Percentiles rank a stretch among this genome's conserved stretches.
phyloP scores from a whole-genome alignment of 306 rosid genomes.

The Trifolium repens region DNA sequence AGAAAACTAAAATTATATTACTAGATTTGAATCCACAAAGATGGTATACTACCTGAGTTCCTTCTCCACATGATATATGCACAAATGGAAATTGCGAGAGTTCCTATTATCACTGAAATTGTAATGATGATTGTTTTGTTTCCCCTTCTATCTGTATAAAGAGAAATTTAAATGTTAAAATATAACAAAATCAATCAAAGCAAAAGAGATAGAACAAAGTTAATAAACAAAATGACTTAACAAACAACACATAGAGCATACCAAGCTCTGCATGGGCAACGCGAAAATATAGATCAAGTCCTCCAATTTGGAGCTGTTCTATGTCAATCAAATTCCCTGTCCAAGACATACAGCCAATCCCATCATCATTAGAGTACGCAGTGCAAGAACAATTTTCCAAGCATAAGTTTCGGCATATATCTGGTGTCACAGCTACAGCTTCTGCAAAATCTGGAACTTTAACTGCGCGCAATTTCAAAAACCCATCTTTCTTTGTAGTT shows the following conservation, averaged over 20 bases:
- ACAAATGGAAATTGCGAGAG: slow-evolving; percentile 17
- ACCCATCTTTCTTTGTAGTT: slow-evolving; percentile 34
- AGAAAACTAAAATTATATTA: too few relatives aligned
- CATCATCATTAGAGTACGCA: not conserved
- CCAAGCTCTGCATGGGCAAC: slow-evolving; percentile 36
- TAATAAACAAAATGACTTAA: not conserved
- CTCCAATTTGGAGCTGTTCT: not conserved
- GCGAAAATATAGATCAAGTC: not conserved
- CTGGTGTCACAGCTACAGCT: not conserved
- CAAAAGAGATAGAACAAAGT: not conserved
- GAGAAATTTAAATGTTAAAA: not conserved
- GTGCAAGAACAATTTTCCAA: slow-evolving; percentile 38
- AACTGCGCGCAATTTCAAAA: slow-evolving; percentile 33
- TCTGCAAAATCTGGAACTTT: slow-evolving; percentile 52
- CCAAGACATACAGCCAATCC: not conserved
- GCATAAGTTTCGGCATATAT: slow-evolving; percentile 34
- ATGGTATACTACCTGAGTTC: slow-evolving; percentile 11
- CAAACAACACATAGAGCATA: not conserved
- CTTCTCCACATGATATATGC: slow-evolving; percentile 37
- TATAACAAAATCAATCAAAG: not conserved
- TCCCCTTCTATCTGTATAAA: slow-evolving; percentile 1
- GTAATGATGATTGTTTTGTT: slow-evolving; percentile 14
- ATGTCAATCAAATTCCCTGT: not conserved
- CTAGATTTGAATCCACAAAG: not conserved
- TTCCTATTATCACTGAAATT: slow-evolving; percentile 18